Percentiles rank a stretch among this genome's conserved stretches.
These are phyloP conservation scores for Bipolaris cookei DNA, from an alignment of 2,329 filamentous ascomycete genomes.

Conservation along the genomic window DNA sequence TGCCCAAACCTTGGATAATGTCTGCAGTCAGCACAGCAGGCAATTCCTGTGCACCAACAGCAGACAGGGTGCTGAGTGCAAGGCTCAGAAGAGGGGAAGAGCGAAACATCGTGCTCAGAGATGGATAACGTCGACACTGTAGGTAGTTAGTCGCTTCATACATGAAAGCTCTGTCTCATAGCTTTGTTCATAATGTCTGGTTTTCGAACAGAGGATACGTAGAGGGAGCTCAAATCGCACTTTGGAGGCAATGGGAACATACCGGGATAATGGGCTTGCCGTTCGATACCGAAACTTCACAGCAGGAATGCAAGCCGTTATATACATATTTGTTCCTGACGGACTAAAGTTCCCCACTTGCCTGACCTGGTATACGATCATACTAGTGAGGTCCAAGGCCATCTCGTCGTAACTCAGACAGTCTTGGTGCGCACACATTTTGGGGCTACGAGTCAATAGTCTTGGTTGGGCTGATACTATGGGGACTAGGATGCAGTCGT, in stretches of 20 bases:
- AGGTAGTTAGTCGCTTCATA: constrained; percentile 1
- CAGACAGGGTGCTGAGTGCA: constrained; percentile 29
- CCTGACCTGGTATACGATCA: constrained; percentile 24
- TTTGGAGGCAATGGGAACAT: constrained; percentile 1
- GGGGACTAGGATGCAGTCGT: constrained; percentile 20
- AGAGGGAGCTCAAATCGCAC: not conserved
- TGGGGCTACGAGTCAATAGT: constrained; percentile 16
- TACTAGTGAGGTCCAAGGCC: constrained; percentile 16
- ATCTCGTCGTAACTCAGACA: not conserved
- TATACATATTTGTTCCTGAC: constrained; percentile 24
- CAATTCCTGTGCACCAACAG: constrained; percentile 30
- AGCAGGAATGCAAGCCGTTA: constrained; percentile 19
- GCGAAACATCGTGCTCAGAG: constrained; percentile 29
- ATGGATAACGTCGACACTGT: constrained; percentile 1
- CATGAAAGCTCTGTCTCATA: not conserved
- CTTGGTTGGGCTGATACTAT: constrained; percentile 20
- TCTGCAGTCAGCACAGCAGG: constrained; percentile 38
- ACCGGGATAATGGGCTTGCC: constrained; percentile 5
- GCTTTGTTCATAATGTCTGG: not conserved
- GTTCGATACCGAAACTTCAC: constrained; percentile 8
- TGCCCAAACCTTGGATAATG: constrained; percentile 46
- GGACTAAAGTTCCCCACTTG: constrained; percentile 13
- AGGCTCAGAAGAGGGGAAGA: constrained; percentile 33
- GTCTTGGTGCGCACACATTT: no score
- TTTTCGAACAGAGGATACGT: not conserved